Conservation (phyloP, 2,329 filamentous ascomycete species). For the Aspergillus neoniger region DNA sequence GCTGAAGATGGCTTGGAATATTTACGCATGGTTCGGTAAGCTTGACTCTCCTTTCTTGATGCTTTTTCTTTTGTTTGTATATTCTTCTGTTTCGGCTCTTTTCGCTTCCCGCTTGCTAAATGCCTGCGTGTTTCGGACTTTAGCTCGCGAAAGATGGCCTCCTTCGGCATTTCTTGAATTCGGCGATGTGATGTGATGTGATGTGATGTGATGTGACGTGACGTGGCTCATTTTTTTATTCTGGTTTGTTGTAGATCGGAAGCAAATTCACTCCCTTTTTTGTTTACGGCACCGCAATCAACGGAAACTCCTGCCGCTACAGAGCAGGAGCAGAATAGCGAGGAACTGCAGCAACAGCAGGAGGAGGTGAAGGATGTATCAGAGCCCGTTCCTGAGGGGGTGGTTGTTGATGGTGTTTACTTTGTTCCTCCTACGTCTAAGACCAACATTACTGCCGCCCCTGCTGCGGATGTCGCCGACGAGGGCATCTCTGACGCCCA, state of each 20-base stretch:
- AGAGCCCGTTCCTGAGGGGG: not conserved
- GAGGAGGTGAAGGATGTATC: not conserved
- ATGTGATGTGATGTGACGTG: not conserved
- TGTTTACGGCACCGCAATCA: slow-evolving; percentile 65
- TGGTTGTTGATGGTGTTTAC: slow-evolving; percentile 12
- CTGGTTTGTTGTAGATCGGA: slow-evolving; percentile 60
- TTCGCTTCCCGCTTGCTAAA: slow-evolving; percentile 25
- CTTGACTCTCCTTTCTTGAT: slow-evolving; percentile 22
- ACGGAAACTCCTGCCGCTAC: slow-evolving; percentile 17
- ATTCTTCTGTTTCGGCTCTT: slow-evolving; percentile 11
- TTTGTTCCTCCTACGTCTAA: not conserved
- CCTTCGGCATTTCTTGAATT: not conserved
- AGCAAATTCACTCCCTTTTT: slow-evolving; percentile 70
- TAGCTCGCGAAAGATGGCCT: slow-evolving; percentile 16
- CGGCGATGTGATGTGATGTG: not conserved
- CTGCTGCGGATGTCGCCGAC: slow-evolving; percentile 16
- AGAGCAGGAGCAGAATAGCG: not conserved
- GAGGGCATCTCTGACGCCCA: slow-evolving; percentile 52
- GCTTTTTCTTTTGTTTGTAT: slow-evolving; percentile 14
- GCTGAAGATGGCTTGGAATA: slow-evolving; percentile 70
- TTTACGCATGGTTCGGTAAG: slow-evolving; percentile 70
- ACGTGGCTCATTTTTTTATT: slow-evolving; percentile 12
- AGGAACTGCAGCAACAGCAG: not conserved
- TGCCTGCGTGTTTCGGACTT: slow-evolving; percentile 13
- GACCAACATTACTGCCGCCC: not conserved